Conservation (phyloP, 352 stramenopile species). For the Phytophthora pseudosyringae region DNA sequence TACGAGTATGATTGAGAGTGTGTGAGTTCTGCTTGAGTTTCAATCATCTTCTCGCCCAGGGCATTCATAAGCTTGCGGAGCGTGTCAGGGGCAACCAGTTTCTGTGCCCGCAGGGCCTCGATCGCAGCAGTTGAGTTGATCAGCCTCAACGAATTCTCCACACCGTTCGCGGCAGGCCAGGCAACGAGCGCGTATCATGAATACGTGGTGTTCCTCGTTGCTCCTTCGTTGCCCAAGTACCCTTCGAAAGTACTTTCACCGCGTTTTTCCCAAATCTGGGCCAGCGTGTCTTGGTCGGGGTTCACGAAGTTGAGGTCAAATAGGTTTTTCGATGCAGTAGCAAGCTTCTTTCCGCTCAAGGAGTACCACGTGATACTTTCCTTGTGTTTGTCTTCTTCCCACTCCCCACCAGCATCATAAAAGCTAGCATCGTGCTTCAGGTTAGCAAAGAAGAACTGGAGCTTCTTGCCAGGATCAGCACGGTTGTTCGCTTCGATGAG, state of each 20-base stretch:
- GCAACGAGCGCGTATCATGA: slow-evolving; percentile 6
- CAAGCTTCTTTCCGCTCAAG: slow-evolving; percentile 3
- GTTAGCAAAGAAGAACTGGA: slow-evolving; percentile 20
- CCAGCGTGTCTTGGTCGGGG: slow-evolving; percentile 18
- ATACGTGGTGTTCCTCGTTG: slow-evolving; percentile 11
- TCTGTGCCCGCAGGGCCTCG: neutral
- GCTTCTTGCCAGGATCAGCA: slow-evolving; percentile 2
- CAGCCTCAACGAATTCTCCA: slow-evolving; percentile 14
- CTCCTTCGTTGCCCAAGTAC: slow-evolving; percentile 28
- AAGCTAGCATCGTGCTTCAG: slow-evolving; percentile 16
- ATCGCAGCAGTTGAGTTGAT: slow-evolving; percentile 14
- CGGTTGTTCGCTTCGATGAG: slow-evolving; percentile 6
- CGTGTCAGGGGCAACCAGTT: neutral
- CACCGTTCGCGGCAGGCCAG: slow-evolving; percentile 13
- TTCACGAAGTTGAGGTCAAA: slow-evolving; percentile 30
- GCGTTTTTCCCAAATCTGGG: slow-evolving; percentile 21
- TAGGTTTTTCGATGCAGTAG: slow-evolving; percentile 1
- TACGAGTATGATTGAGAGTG: too few relatives aligned
- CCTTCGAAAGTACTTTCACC: slow-evolving; percentile 20
- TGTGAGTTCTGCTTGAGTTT: too few relatives aligned
- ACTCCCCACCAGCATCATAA: slow-evolving; percentile 10
- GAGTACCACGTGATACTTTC: neutral
- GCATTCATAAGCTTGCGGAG: slow-evolving; percentile 11
- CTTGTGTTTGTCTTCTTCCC: too few relatives aligned
- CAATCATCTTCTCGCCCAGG: neutral